Base-by-base conservation (phyloP, 768 basidiomycete genomes). In the Lactarius pseudohatsudake region DNA sequence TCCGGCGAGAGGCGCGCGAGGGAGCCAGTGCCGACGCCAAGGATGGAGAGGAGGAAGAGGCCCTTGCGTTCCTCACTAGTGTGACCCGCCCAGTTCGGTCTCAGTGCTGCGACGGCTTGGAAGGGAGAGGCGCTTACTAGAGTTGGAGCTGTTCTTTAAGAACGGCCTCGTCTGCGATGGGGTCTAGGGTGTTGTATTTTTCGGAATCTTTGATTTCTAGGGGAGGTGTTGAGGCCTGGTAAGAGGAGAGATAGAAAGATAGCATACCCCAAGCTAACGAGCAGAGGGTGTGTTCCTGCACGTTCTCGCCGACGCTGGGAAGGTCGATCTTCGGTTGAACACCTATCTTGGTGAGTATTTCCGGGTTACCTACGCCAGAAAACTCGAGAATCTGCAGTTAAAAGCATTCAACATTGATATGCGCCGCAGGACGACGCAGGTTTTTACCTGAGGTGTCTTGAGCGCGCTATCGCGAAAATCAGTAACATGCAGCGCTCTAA, bases 331-430 rank as follows among this genome's bases (percentile, higher is more conserved):
- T 73, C 28, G 75, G 64, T 0, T 74, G 65, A 47, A 88, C 77
- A 2, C 78, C 80, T 20, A 82, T 70, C 6, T 67, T 74, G 30
- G 75, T 69, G 38, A 87, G 75, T 26, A 83, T 67, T 2, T 75
- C 75, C 16, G 72, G 71, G 38, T 79, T 75, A 20, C 86, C 86
- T 62, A 87, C 82, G 28, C 86, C 87, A 6, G 84, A 85, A 2
- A 87, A 75, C 70, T 87, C 83, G 2, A 87, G 80, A 10, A 88
- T 75, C 70, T 85, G 81, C 6, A 38, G 7, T 26, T 13, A 40
- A 36, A 41, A 10, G 20, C n/a, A 22, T 15, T 55, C 40, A 40
- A 11, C 28, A 18, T 10, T 15, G 15, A 20, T n/a, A 64, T 47
- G 22, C 28, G 10, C 5, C 16, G 16, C 7, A 30, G 20, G 34